Evolutionary conservation across 2,329 filamentous ascomycete genomes (phyloP).

Genomic region (Nannizzia gypsea): DNA sequence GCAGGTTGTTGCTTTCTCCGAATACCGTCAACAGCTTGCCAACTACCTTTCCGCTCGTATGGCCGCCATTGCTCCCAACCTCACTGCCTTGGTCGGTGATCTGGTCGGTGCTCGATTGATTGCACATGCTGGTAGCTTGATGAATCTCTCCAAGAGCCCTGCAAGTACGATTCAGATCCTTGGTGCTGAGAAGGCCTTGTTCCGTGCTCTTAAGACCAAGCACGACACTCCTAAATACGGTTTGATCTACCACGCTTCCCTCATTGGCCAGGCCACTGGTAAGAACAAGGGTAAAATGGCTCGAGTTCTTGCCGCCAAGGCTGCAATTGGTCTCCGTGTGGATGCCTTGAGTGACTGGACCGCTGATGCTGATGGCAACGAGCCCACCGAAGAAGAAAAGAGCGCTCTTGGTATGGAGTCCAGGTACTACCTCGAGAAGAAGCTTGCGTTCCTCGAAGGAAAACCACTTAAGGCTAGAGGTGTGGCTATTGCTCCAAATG

Average conservation of each 20-base stretch:
- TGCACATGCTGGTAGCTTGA: slow-evolving; percentile 83
- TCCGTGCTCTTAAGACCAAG: slow-evolving; percentile 97
- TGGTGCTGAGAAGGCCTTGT: slow-evolving; percentile 95
- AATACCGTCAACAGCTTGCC: slow-evolving; percentile 78
- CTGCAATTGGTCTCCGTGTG: slow-evolving; percentile 81
- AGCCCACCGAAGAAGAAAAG: slow-evolving; percentile 78
- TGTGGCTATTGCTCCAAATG: slow-evolving; percentile 62
- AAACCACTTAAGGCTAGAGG: slow-evolving; percentile 74
- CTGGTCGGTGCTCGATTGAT: slow-evolving; percentile 91
- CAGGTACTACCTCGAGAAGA: slow-evolving; percentile 39
- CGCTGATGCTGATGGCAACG: slow-evolving; percentile 50
- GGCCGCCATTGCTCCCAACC: slow-evolving; percentile 91
- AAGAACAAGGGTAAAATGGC: slow-evolving; percentile 99
- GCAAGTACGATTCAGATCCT: slow-evolving; percentile 96
- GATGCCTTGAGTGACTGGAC: slow-evolving; percentile 77
- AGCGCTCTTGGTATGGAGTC: slow-evolving; percentile 60
- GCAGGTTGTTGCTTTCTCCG: slow-evolving; percentile 82
- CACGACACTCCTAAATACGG: slow-evolving; percentile 98
- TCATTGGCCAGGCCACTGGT: slow-evolving; percentile 92
- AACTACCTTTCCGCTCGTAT: slow-evolving; percentile 86
- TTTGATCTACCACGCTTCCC: slow-evolving; percentile 80
- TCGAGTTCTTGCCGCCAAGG: slow-evolving; percentile 87
- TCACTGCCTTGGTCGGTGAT: slow-evolving; percentile 85
- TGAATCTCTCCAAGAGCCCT: slow-evolving; percentile 89
- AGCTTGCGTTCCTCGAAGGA: slow-evolving; percentile 58